These are phyloP conservation scores for Solanum ahanhuiri DNA, from an alignment of 257 asterid genomes.

Conservation along the genomic window DNA sequence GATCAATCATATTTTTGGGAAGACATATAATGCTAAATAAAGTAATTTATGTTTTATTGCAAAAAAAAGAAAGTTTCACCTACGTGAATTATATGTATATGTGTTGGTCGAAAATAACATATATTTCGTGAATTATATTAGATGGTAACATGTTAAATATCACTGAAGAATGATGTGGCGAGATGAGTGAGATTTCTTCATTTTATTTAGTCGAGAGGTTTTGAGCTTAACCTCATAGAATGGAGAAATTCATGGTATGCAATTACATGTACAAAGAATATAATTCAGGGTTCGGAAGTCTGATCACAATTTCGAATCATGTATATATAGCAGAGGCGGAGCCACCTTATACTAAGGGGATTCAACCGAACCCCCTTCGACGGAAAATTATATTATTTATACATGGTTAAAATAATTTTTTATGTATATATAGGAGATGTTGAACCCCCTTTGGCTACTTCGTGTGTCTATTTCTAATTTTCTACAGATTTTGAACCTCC, in stretches of 20 bases:
- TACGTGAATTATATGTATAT: background rate
- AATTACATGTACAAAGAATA: background rate
- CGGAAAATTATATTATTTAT: too few species aligned
- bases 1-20: constrained; percentile 2
- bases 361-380: too few species aligned
- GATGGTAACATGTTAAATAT: too few species aligned
- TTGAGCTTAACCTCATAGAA: background rate
- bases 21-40: background rate
- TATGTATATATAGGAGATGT: too few species aligned
- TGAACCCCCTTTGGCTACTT: too few species aligned
- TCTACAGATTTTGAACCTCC: too few species aligned
- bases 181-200: background rate
- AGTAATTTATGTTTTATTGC: background rate
- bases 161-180: accelerated
- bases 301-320: background rate
- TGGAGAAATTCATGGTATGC: background rate
- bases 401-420: too few species aligned
- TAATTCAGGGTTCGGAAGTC: background rate
- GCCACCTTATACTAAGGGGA: too few species aligned
- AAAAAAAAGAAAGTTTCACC: background rate
- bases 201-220: too few species aligned
- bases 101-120: accelerated
- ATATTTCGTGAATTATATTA: too few species aligned
- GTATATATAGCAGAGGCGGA: too few species aligned
- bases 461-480: too few species aligned